phyloP scores from a whole-genome alignment of 306 rosid genomes.

The Aeschynomene evenia region DNA sequence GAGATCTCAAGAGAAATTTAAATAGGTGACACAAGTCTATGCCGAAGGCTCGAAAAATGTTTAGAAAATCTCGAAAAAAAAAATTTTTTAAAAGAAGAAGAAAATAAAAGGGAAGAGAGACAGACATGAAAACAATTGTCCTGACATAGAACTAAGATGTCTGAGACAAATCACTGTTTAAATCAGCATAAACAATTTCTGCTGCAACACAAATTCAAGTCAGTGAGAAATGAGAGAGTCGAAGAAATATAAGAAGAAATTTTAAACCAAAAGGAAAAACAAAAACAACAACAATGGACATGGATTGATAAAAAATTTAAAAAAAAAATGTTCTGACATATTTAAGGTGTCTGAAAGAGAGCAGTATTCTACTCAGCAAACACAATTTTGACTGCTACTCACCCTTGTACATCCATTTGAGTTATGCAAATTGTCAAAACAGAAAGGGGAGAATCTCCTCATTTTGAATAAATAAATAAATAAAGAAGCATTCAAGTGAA shows the following conservation, averaged over 20 bases:
- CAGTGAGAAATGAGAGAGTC: not conserved
- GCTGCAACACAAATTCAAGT: not conserved
- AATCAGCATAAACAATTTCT: slow-evolving; percentile 21
- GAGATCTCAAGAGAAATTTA: slow-evolving; percentile 4
- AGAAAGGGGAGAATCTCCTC: slow-evolving; percentile 37
- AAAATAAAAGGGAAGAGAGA: not conserved
- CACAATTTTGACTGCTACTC: slow-evolving; percentile 1
- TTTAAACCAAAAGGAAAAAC: not conserved
- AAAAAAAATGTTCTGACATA: slow-evolving; percentile 16
- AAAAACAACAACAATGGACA: not conserved
- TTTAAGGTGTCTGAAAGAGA: slow-evolving; percentile 25
- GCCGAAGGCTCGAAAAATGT: not conserved
- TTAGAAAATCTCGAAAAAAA: not conserved
- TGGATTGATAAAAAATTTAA: slow-evolving; percentile 29
- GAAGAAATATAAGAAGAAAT: not conserved
- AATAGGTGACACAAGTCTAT: not conserved
- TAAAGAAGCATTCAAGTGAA: slow-evolving; percentile 17
- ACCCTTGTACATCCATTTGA: not conserved
- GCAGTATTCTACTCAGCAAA: slow-evolving; percentile 20
- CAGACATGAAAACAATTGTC: slow-evolving; percentile 28
- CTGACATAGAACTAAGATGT: slow-evolving; percentile 41
- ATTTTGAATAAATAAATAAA: not conserved
- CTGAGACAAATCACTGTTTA: slow-evolving; percentile 5
- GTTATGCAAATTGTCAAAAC: slow-evolving; percentile 29
- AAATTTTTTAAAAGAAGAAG: not conserved